A percentile compares a stretch with the other conserved stretches of the same genome.
Evolutionary conservation across 2,329 filamentous ascomycete species (phyloP).

Genomic region (Biscogniauxia marginata): DNA sequence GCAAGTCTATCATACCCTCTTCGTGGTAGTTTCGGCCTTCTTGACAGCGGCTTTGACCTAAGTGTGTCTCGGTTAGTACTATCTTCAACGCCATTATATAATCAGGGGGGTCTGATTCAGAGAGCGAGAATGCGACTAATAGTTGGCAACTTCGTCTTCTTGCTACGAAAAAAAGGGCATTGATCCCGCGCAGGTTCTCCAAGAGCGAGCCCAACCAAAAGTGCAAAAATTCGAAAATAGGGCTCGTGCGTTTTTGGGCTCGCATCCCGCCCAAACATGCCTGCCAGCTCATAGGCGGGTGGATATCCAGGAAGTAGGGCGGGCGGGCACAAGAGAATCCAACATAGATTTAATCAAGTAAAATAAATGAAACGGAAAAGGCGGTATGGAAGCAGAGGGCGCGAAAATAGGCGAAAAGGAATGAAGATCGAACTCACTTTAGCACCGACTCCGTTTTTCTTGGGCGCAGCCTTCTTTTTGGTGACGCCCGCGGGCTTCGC

Average conservation of each 20-base stretch:
- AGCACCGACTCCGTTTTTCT: constrained; percentile 31
- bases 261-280: not conserved
- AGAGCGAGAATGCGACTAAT: no score
- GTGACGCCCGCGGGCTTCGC: constrained; percentile 33
- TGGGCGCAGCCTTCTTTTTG: constrained; percentile 32
- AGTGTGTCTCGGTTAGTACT: constrained; percentile 15
- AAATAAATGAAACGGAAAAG: not conserved
- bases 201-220: no score
- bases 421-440: constrained; percentile 25
- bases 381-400: not conserved
- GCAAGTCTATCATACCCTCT: constrained; percentile 23
- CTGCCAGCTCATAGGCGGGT: not conserved
- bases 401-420: not conserved
- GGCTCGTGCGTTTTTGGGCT: no score
- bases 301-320: no score
- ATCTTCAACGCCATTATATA: constrained; percentile 1
- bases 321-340: not conserved
- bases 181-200: not conserved
- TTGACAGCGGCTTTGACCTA: constrained; percentile 32
- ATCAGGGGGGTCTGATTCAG: not conserved
- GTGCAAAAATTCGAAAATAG: no score
- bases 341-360: not conserved
- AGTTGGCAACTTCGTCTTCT: not conserved
- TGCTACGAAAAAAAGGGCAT: not conserved
- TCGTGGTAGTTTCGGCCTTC: constrained; percentile 30